Base-by-base conservation (phyloP, 495 filamentous ascomycete genomes). In the Xylaria curta region DNA sequence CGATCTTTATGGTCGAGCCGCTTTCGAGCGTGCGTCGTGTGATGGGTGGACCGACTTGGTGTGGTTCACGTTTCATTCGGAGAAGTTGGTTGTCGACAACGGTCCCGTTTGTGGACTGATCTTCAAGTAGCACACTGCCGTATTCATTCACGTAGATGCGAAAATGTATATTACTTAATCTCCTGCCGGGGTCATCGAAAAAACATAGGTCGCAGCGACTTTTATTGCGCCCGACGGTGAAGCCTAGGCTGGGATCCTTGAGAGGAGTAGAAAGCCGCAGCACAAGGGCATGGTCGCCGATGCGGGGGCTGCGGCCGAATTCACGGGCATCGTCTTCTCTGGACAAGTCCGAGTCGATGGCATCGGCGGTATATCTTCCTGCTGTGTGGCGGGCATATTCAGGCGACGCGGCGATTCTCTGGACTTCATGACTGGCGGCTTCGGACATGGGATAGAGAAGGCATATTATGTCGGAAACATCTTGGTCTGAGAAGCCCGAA, bases 61-160 rank as follows among this genome's bases (percentile, higher is more conserved):
- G 79, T 28, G 82, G 75, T 26, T 73, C 81, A 24, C 13, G 31
- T 6, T 68, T 71, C 74, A 88, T 88, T 44, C 72, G 72, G 1
- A 97, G 85, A 21, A 89, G 83, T 28, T 80, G 80, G 28, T 87
- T 82, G 79, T 97, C 94, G 60, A 99, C 94, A 46, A 93, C 80
- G 8, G 97, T 98, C 28, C 96, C 96, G 73, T 97, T 98, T 0
- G 94, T 97, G 0, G 96, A 98, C 66, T 87, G 86, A 73, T 99
- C 96, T 78, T 97, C 90, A 5, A 98, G 81, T 94, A 99, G 97
- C 74, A 98, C 83, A 54, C 91, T 89, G 13, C 89, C 92, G 59
- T 92, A 87, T 4, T 88, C 81, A 68, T 93, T 98, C 64, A 97
- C 81, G 76, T 91, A 97, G 68, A 99, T 97, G 44, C 93, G 90